phyloP scores from a whole-genome alignment of 441 rosid genomes.

The Francoa sonchifolia region DNA sequence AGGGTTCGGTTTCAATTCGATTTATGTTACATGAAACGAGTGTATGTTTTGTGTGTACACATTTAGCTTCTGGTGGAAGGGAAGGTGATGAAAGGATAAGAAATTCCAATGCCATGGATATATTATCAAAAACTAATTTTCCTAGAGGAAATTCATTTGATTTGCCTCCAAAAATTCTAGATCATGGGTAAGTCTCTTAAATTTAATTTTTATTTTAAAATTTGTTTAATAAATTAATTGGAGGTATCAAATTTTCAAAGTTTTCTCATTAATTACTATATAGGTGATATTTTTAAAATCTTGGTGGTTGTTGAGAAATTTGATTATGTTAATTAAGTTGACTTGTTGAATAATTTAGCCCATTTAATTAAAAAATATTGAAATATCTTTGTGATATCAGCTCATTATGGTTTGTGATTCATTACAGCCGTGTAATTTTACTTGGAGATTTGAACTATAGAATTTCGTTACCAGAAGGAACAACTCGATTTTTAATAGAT shows the following conservation, averaged over 20 bases:
- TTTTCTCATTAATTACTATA: background rate
- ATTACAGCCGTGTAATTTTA: conserved; percentile 50
- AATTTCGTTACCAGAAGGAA: conserved; percentile 58
- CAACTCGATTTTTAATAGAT: conserved; percentile 45
- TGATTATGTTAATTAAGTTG: background rate
- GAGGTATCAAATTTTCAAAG: background rate
- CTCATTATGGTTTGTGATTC: conserved; percentile 12
- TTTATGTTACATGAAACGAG: conserved; percentile 62
- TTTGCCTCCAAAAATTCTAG: conserved; percentile 59
- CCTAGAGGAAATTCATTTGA: conserved; percentile 44
- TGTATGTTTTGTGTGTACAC: conserved; percentile 87
- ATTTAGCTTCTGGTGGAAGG: conserved; percentile 86
- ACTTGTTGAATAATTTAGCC: background rate
- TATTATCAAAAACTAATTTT: conserved; percentile 54
- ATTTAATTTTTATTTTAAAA: background rate
- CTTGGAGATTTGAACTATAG: conserved; percentile 89
- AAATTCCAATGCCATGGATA: conserved; percentile 53
- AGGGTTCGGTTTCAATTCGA: conserved; percentile 86
- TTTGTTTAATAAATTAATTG: background rate
- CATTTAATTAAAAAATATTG: background rate
- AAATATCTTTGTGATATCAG: conserved; percentile 12
- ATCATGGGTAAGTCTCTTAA: conserved; percentile 58
- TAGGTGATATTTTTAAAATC: background rate
- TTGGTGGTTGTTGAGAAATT: conserved; percentile 14
- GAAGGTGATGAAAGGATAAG: conserved; percentile 61